phyloP scores from a whole-genome alignment of 1,139 yeast species.

The Pichia sp. region DNA sequence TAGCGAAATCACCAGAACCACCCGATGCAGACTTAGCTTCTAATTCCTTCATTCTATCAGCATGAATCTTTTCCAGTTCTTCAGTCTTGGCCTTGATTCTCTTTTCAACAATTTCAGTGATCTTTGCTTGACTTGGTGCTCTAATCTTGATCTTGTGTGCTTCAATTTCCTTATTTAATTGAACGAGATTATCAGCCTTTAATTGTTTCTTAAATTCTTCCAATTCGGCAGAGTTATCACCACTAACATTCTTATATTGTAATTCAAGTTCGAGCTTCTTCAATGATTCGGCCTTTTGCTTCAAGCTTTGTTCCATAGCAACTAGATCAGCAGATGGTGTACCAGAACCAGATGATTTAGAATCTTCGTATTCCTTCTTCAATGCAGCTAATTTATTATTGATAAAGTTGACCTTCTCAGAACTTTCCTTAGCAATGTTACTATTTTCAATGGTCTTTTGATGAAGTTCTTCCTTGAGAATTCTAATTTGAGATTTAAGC shows the following conservation, averaged over 20 bases:
- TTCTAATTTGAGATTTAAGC: constrained; percentile 18
- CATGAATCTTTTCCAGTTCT: constrained; percentile 29
- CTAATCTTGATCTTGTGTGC: constrained; percentile 29
- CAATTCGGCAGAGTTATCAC: constrained; percentile 16
- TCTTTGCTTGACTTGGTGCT: constrained; percentile 32
- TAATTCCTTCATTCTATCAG: constrained; percentile 23
- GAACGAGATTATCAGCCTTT: constrained; percentile 24
- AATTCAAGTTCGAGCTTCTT: constrained; percentile 23
- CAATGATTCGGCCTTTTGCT: constrained; percentile 24
- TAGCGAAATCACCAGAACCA: constrained; percentile 5
- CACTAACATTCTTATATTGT: background rate
- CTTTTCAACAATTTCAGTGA: constrained; percentile 32
- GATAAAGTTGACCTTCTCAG: constrained; percentile 15
- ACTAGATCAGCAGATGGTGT: constrained; percentile 8
- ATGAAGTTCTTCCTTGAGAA: constrained; percentile 16
- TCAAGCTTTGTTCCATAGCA: constrained; percentile 20
- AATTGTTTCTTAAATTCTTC: constrained; percentile 26
- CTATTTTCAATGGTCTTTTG: constrained; percentile 15
- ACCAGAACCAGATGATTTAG: constrained; percentile 4
- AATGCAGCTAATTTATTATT: constrained; percentile 20
- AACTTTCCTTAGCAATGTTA: constrained; percentile 5
- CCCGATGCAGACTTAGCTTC: constrained; percentile 10
- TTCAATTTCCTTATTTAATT: constrained; percentile 24
- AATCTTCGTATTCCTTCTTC: constrained; percentile 20
- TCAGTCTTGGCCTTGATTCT: constrained; percentile 30